Evolutionary conservation across 805 yeast genomes (phyloP).

Genomic region (Cyberlindnera mrakii): DNA sequence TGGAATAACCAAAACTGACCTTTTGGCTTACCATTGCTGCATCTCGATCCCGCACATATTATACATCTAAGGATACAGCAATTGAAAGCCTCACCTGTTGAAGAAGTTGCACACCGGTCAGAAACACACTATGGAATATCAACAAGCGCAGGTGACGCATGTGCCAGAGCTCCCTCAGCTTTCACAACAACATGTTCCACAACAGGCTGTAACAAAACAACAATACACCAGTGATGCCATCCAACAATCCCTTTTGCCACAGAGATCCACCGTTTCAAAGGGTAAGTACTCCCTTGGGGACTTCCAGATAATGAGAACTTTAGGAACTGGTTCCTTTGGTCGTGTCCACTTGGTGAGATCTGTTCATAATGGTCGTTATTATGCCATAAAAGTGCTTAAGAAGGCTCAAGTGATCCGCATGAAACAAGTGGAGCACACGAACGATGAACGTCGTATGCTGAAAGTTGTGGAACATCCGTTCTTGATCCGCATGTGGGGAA

Average conservation of each 20-base stretch:
- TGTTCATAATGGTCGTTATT: slow-evolving; percentile 84
- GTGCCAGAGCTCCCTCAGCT: slow-evolving; percentile 1
- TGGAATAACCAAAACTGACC: too few relatives aligned
- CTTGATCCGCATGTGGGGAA: slow-evolving; percentile 93
- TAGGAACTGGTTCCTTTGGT: slow-evolving; percentile 95
- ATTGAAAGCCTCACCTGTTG: not conserved
- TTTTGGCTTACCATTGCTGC: too few relatives aligned
- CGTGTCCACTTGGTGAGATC: slow-evolving; percentile 86
- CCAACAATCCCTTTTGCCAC: slow-evolving; percentile 20
- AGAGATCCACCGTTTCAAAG: slow-evolving; percentile 23
- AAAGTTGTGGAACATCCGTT: slow-evolving; percentile 87
- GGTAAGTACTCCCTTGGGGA: slow-evolving; percentile 81
- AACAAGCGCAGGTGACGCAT: not conserved
- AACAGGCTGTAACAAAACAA: slow-evolving; percentile 1
- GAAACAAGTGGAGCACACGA: slow-evolving; percentile 95
- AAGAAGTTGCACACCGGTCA: not conserved
- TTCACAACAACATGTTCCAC: not conserved
- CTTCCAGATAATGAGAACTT: slow-evolving; percentile 78
- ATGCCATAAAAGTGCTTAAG: slow-evolving; percentile 88
- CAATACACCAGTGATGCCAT: slow-evolving; percentile 6
- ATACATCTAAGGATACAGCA: too few relatives aligned
- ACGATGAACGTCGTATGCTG: slow-evolving; percentile 88
- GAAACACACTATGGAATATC: not conserved
- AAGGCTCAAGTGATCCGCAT: slow-evolving; percentile 83
- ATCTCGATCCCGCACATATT: too few relatives aligned